A percentile compares a stretch with the other conserved stretches of the same genome.
Evolutionary conservation across 805 yeast species (phyloP).

Genomic region (Myxozyma mucilagina): DNA sequence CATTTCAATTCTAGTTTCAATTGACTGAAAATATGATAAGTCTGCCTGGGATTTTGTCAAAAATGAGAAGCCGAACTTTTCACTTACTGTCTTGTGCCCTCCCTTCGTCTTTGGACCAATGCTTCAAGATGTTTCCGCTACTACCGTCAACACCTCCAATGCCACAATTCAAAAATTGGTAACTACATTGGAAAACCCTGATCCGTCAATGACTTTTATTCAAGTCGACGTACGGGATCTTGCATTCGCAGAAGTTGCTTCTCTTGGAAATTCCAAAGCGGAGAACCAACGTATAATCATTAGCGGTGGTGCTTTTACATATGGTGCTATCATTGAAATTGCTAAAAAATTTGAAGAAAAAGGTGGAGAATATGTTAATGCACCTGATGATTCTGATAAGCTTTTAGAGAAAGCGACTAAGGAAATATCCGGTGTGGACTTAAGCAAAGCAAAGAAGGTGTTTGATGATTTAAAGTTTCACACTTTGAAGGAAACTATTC

Average conservation of each 20-base stretch:
- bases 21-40: constrained; percentile 53
- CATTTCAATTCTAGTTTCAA: neutral
- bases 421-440: constrained; percentile 10
- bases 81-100: constrained; percentile 36
- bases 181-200: neutral
- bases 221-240: constrained; percentile 60
- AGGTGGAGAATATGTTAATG: neutral
- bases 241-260: constrained; percentile 55
- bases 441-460: neutral
- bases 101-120: constrained; percentile 40
- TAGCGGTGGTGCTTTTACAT: neutral
- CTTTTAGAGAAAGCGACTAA: constrained; percentile 2
- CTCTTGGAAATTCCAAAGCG: constrained; percentile 38
- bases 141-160: constrained; percentile 42
- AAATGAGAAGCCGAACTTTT: constrained; percentile 36
- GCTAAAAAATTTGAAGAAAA: neutral
- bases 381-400: constrained; percentile 7
- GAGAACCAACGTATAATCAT: constrained; percentile 2
- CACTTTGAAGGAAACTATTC: neutral
- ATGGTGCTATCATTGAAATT: neutral
- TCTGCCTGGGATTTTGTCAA: constrained; percentile 58
- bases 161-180: constrained; percentile 38
- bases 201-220: neutral
- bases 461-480: constrained; percentile 29
- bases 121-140: constrained; percentile 33